Evolutionary conservation across 1,284 basidiomycete genomes (phyloP).

Genomic region (Malassezia equina): DNA sequence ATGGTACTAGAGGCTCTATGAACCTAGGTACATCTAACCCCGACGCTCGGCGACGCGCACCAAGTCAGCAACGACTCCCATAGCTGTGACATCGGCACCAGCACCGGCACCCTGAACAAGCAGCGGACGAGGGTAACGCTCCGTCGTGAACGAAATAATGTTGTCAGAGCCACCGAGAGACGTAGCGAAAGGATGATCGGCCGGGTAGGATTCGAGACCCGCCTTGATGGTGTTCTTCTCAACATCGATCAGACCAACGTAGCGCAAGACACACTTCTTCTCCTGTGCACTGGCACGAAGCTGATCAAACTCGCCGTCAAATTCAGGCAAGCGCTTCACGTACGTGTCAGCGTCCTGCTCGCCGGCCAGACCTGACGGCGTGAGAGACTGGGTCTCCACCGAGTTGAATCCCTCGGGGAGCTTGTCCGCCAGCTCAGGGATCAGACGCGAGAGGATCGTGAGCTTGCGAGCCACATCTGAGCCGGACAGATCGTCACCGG

Average conservation of each 20-base stretch:
- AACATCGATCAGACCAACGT: conserved; percentile 88
- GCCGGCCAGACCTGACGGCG: conserved; percentile 64
- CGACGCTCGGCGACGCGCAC: conserved; percentile 49
- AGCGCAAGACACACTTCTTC: conserved; percentile 74
- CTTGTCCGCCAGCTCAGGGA: conserved; percentile 28
- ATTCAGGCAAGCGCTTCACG: conserved; percentile 66
- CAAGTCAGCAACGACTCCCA: conserved; percentile 79
- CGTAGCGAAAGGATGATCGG: conserved; percentile 83
- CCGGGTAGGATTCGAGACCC: conserved; percentile 78
- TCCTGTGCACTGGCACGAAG: conserved; percentile 66
- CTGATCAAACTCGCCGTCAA: conserved; percentile 68
- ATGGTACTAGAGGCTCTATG: not conserved
- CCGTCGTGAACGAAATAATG: conserved; percentile 92
- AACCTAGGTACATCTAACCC: conserved; percentile 5
- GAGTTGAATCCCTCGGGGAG: conserved; percentile 65
- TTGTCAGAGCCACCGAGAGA: conserved; percentile 92
- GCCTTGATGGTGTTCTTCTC: conserved; percentile 66
- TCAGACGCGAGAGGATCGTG: conserved; percentile 71
- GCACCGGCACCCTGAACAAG: conserved; percentile 92
- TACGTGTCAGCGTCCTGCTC: conserved; percentile 58
- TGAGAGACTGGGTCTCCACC: conserved; percentile 73
- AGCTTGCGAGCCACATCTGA: conserved; percentile 95
- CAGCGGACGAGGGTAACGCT: conserved; percentile 59
- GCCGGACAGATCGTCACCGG: conserved; percentile 88
- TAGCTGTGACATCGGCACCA: conserved; percentile 91